A percentile compares a stretch with the other conserved stretches of the same genome.
Evolutionary conservation across 2,329 filamentous ascomycete genomes (phyloP).

Genomic region (Lecanicillium sp.): DNA sequence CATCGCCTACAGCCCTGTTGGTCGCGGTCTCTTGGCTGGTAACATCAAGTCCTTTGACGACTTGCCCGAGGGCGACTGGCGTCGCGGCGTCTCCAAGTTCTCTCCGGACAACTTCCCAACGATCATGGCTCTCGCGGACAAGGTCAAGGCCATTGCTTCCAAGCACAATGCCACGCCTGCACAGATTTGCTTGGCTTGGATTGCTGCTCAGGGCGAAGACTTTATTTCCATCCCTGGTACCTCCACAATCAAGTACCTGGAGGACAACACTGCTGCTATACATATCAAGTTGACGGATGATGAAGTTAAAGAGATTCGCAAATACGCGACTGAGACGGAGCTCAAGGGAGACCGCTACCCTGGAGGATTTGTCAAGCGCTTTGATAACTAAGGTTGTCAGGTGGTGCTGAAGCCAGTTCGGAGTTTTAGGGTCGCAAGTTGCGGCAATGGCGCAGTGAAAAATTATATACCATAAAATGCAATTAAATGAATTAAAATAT

Average conservation of each 20-base stretch:
- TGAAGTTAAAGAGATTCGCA: conserved; percentile 25
- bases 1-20: conserved; percentile 52
- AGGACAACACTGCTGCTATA: conserved; percentile 33
- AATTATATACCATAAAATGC: no score
- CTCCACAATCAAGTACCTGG: conserved; percentile 35
- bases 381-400: background rate
- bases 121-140: conserved; percentile 44
- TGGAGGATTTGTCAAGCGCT: conserved; percentile 5
- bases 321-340: conserved; percentile 17
- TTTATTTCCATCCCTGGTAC: conserved; percentile 51
- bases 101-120: conserved; percentile 22
- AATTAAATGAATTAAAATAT: no score
- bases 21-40: conserved; percentile 49
- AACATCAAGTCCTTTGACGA: conserved; percentile 35
- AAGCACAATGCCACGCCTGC: conserved; percentile 45
- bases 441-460: no score
- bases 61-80: conserved; percentile 33
- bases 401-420: no score
- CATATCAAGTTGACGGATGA: conserved; percentile 22
- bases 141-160: conserved; percentile 38
- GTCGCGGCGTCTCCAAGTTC: conserved; percentile 14
- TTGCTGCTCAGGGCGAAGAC: conserved; percentile 50
- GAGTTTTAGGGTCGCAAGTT: no score
- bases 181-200: conserved; percentile 56
- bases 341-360: conserved; percentile 18